A percentile compares a stretch with the other conserved stretches of the same genome.
Conservation (phyloP, 169 alveolate genomes). For the Toxoplasma gondii region DNA sequence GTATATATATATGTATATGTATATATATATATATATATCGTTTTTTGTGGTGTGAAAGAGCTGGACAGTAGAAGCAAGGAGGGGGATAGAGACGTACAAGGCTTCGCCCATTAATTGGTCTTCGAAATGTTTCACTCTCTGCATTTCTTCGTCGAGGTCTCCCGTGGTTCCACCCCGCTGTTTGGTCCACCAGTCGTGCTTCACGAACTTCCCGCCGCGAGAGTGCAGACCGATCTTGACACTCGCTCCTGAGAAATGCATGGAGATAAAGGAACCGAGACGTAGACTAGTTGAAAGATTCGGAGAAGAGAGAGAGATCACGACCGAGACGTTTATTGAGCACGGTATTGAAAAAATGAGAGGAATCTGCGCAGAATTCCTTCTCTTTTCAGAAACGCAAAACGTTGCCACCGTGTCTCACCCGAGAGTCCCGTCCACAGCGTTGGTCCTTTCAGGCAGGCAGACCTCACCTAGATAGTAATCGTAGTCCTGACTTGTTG, state of each 20-base stretch:
- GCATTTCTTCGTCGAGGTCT: slow-evolving; percentile 48
- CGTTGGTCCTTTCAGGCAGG: no score
- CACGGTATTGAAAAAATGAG: not conserved
- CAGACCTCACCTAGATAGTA: slow-evolving; percentile 51
- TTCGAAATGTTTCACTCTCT: slow-evolving; percentile 57
- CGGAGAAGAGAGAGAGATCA: no score
- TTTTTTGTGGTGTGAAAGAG: no score
- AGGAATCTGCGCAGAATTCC: not conserved
- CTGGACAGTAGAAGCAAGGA: not conserved
- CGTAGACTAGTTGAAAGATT: not conserved
- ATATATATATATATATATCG: no score
- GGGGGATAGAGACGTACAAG: slow-evolving; percentile 20
- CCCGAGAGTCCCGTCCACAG: no score
- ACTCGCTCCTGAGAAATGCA: slow-evolving; percentile 53
- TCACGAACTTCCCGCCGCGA: slow-evolving; percentile 59
- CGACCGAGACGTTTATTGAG: no score
- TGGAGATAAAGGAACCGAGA: not conserved
- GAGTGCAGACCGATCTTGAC: slow-evolving; percentile 61
- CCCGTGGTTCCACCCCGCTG: slow-evolving; percentile 41
- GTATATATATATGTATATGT: no score
- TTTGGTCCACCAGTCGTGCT: slow-evolving; percentile 69
- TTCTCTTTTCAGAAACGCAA: no score
- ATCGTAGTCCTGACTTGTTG: slow-evolving; percentile 55
- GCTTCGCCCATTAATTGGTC: slow-evolving; percentile 59
- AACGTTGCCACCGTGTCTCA: no score